These are phyloP conservation scores for Beauveria bassiana DNA, from an alignment of 2,329 filamentous ascomycete genomes.

Conservation along the genomic window DNA sequence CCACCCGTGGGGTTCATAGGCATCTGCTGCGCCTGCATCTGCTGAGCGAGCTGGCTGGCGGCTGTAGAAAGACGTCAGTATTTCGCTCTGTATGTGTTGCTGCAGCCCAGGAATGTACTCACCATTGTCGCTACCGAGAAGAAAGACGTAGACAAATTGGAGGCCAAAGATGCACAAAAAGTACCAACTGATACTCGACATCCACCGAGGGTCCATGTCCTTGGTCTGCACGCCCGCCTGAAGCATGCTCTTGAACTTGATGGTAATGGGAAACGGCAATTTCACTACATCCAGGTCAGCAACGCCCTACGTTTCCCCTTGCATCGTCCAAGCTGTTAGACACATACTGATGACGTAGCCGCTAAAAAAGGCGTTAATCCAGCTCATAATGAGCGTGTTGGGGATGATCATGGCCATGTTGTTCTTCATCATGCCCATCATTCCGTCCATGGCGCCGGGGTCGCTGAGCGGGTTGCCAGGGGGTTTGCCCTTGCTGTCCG, in stretches of 20 bases:
- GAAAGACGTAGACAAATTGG: conserved; percentile 94
- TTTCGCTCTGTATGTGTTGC: neutral
- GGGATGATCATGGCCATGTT: conserved; percentile 99
- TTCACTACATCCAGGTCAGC: conserved; percentile 55
- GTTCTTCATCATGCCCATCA: conserved; percentile 99
- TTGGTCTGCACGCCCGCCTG: conserved; percentile 93
- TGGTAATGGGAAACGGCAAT: conserved; percentile 91
- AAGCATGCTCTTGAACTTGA: conserved; percentile 99
- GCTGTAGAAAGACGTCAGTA: conserved; percentile 41
- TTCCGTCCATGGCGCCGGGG: conserved; percentile 94
- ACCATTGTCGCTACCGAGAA: conserved; percentile 95
- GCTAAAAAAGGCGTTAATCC: conserved; percentile 99
- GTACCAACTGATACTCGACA: conserved; percentile 98
- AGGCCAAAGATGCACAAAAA: conserved; percentile 95
- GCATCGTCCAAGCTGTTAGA: too few species aligned
- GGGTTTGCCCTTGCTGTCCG: conserved; percentile 76
- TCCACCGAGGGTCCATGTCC: conserved; percentile 96
- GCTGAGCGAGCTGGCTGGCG: conserved; percentile 84
- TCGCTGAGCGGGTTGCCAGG: conserved; percentile 92
- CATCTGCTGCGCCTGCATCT: conserved; percentile 64
- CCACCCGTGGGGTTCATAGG: conserved; percentile 59
- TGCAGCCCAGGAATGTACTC: conserved; percentile 26
- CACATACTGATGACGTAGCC: conserved; percentile 86
- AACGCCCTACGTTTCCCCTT: too few species aligned
- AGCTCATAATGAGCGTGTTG: conserved; percentile 98